Conservation (phyloP, 2,329 filamentous ascomycete genomes). For the Lachnellula willkommii region DNA sequence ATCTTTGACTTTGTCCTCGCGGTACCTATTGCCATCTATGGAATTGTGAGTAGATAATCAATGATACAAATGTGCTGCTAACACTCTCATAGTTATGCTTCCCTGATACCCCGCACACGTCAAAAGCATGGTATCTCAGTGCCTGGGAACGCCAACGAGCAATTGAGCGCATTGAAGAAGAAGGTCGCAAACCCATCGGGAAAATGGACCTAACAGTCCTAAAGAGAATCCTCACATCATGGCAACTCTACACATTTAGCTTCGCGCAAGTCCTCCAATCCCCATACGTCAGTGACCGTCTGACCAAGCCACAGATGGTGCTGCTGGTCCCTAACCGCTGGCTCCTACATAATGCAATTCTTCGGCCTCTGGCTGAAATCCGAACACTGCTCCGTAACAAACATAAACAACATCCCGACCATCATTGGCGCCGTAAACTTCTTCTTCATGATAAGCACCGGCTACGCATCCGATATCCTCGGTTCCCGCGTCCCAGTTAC, state of each 20-base stretch:
- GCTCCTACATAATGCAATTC: conserved; percentile 41
- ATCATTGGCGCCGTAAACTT: conserved; percentile 33
- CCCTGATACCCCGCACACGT: conserved; percentile 36
- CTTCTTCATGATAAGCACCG: conserved; percentile 10
- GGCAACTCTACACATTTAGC: conserved; percentile 54
- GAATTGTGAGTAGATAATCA: conserved; percentile 38
- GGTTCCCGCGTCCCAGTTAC: conserved; percentile 9
- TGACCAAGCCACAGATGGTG: too few relatives aligned
- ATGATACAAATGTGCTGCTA: too few relatives aligned
- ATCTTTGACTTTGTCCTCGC: conserved; percentile 38
- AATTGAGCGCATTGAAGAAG: conserved; percentile 36
- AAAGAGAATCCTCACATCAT: conserved; percentile 50
- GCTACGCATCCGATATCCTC: conserved; percentile 8
- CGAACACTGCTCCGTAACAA: conserved; percentile 42
- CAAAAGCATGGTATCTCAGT: conserved; percentile 35
- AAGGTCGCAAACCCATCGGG: conserved; percentile 37
- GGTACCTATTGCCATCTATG: conserved; percentile 25
- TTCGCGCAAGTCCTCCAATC: conserved; percentile 33
- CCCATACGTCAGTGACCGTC: conserved; percentile 46
- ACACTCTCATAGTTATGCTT: conserved; percentile 34
- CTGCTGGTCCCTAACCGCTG: conserved; percentile 1
- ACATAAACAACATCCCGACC: conserved; percentile 47
- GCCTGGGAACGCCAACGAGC: conserved; percentile 35
- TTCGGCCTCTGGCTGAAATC: conserved; percentile 41
- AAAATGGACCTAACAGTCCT: conserved; percentile 44